Percentiles rank a stretch among this genome's conserved stretches.
phyloP scores from a whole-genome alignment of 1,284 basidiomycete species.

The Agaricales sp. region DNA sequence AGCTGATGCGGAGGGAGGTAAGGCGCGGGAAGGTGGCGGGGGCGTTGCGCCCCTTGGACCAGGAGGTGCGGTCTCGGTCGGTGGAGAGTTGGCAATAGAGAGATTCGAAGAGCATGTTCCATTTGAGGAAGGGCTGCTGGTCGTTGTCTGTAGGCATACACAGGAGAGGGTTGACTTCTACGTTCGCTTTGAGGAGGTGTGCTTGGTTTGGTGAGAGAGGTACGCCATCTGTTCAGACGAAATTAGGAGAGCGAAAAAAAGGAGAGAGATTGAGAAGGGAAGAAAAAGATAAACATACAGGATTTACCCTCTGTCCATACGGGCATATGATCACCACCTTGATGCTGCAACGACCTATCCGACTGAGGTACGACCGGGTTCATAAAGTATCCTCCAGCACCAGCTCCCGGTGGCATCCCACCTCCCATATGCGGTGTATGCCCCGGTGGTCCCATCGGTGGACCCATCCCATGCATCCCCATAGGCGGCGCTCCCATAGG shows the following conservation, averaged over 20 bases:
- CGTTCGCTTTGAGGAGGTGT: conserved; percentile 32
- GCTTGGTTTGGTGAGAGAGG: conserved; percentile 54
- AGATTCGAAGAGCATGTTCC: conserved; percentile 66
- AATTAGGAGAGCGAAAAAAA: background rate
- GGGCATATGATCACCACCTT: background rate
- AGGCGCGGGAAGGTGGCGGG: conserved; percentile 71
- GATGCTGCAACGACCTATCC: background rate
- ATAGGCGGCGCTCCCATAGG: background rate
- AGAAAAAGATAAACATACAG: background rate
- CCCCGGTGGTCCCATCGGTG: background rate
- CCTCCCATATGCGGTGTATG: background rate
- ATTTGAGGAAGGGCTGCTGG: conserved; percentile 45
- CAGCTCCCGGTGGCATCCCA: background rate
- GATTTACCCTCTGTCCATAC: background rate
- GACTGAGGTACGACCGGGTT: background rate
- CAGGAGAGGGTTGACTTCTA: conserved; percentile 54
- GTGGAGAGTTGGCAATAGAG: conserved; percentile 50
- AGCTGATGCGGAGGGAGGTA: conserved; percentile 29
- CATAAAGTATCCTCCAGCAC: background rate
- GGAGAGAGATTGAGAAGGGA: background rate
- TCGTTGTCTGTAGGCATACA: conserved; percentile 29
- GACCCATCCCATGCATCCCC: background rate
- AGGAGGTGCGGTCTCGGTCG: conserved; percentile 48
- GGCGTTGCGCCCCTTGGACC: conserved; percentile 53
- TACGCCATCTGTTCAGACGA: conserved; percentile 44